A percentile compares a stretch with the other conserved stretches of the same genome.
Evolutionary conservation across 2,329 filamentous ascomycete species (phyloP).

Genomic region (Emergomyces pasteurianus): DNA sequence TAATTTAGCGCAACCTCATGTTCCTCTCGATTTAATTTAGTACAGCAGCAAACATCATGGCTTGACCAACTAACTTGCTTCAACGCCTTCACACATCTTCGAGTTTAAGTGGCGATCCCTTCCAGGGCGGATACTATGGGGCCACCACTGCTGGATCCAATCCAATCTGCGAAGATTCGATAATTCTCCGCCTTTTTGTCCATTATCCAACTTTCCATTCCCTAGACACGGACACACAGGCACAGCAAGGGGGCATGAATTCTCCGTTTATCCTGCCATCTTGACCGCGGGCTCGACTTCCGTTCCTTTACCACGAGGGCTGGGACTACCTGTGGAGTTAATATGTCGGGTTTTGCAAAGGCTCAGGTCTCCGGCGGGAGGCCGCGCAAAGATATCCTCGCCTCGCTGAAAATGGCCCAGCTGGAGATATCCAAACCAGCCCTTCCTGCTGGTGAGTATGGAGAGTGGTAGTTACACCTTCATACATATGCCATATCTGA

Average conservation of each 20-base stretch:
- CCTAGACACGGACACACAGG: not conserved
- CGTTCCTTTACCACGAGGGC: not conserved
- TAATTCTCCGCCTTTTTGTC: not conserved
- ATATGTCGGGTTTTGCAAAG: slow-evolving; percentile 12
- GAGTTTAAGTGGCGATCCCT: not conserved
- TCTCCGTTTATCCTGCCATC: not conserved
- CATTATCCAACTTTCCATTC: not conserved
- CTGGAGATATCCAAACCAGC: slow-evolving; percentile 67
- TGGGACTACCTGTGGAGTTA: not conserved
- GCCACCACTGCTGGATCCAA: not conserved
- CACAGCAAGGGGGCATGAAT: not conserved
- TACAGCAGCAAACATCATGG: not conserved
- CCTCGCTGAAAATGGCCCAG: slow-evolving; percentile 65
- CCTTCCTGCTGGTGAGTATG: slow-evolving; percentile 61
- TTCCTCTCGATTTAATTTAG: too few relatives aligned
- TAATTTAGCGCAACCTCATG: too few relatives aligned
- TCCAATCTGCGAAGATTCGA: not conserved
- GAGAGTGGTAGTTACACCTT: not conserved
- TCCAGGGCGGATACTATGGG: not conserved
- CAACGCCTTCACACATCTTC: not conserved
- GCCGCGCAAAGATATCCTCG: slow-evolving; percentile 48
- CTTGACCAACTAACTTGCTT: not conserved
- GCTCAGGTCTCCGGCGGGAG: slow-evolving; percentile 18
- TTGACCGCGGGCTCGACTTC: not conserved
- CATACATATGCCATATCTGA: not conserved